phyloP scores from a whole-genome alignment of 1,139 yeast species.

The Nakaseomyces nivariensis region DNA sequence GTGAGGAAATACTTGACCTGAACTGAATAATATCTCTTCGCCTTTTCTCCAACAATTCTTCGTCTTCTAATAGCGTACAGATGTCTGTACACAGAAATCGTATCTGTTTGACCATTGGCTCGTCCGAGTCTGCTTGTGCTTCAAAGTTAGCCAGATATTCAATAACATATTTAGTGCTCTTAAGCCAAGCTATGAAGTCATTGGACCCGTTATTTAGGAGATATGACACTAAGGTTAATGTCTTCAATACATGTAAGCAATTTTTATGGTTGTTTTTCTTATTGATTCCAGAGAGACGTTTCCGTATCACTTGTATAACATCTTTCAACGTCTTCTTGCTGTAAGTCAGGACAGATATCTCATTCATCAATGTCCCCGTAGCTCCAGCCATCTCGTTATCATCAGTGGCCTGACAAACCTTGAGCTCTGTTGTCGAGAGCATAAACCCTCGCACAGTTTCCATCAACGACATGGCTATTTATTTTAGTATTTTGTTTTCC shows the following conservation, averaged over 20 bases:
- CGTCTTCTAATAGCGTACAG: conserved; percentile 16
- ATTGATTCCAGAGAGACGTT: conserved; percentile 18
- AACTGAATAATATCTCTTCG: conserved; percentile 25
- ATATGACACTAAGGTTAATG: conserved; percentile 24
- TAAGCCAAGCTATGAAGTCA: conserved; percentile 25
- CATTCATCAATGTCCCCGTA: conserved; percentile 28
- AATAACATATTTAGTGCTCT: conserved; percentile 15
- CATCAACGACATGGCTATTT: conserved; percentile 18
- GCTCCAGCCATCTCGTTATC: conserved; percentile 25
- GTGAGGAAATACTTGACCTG: conserved; percentile 28
- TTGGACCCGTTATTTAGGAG: conserved; percentile 26
- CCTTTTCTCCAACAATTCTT: conserved; percentile 20
- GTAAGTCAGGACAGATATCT: conserved; percentile 27
- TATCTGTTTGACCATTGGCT: conserved; percentile 19
- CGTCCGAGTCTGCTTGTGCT: conserved; percentile 13
- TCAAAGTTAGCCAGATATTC: conserved; percentile 14
- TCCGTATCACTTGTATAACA: conserved; percentile 22
- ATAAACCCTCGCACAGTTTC: conserved; percentile 23
- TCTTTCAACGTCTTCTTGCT: conserved; percentile 26
- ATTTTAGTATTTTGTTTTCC: neutral
- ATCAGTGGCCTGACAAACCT: conserved; percentile 26
- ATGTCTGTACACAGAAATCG: conserved; percentile 14
- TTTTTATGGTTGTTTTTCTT: conserved; percentile 19
- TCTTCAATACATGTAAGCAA: conserved; percentile 24
- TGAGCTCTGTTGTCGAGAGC: conserved; percentile 21